Conservation (phyloP, 768 basidiomycete genomes). For the Megacollybia marginata region DNA sequence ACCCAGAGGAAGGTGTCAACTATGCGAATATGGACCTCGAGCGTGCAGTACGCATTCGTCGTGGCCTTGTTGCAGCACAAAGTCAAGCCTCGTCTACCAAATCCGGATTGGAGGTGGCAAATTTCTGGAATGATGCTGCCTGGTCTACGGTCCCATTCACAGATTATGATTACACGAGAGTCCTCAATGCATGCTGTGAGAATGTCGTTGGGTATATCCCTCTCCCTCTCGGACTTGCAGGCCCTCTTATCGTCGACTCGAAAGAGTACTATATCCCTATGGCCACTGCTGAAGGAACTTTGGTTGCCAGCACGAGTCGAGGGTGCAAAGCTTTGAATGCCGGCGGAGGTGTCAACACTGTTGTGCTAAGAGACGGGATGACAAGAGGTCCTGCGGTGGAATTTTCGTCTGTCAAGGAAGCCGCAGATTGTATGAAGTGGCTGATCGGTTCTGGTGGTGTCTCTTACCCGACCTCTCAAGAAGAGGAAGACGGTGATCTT, state of each 20-base stretch:
- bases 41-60: slow-evolving; percentile 78
- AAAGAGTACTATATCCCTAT: slow-evolving; percentile 85
- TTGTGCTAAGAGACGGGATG: slow-evolving; percentile 90
- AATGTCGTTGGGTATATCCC: slow-evolving; percentile 98
- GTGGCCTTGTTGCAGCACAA: slow-evolving; percentile 87
- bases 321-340: slow-evolving; percentile 98
- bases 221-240: slow-evolving; percentile 92
- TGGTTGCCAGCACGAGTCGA: slow-evolving; percentile 94
- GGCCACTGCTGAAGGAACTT: slow-evolving; percentile 99
- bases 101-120: not conserved
- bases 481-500: not conserved
- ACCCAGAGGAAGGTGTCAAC: no score
- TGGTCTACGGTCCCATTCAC: slow-evolving; percentile 71
- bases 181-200: slow-evolving; percentile 96
- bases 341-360: slow-evolving; percentile 92
- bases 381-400: slow-evolving; percentile 98
- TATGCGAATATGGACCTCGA: slow-evolving; percentile 48
- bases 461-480: slow-evolving; percentile 3
- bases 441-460: slow-evolving; percentile 40
- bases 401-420: slow-evolving; percentile 75
- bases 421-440: slow-evolving; percentile 84
- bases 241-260: slow-evolving; percentile 89
- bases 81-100: slow-evolving; percentile 61
- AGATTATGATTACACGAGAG: slow-evolving; percentile 88
- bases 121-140: slow-evolving; percentile 42